Conservation (phyloP, 768 basidiomycete genomes). For the Lactarius sp. region DNA sequence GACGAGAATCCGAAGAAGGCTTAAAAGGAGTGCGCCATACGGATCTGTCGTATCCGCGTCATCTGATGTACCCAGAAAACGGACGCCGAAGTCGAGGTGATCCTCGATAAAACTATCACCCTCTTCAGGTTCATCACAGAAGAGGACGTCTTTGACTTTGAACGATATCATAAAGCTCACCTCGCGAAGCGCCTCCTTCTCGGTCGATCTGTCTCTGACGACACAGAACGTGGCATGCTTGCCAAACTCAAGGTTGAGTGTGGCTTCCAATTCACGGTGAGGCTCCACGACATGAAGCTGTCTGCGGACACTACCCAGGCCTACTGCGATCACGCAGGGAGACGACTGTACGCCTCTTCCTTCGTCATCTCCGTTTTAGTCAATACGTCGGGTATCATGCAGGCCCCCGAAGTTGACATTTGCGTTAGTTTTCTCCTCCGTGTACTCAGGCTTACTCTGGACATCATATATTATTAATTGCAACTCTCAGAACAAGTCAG, state of each 20-base stretch:
- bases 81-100: slow-evolving; percentile 81
- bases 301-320: slow-evolving; percentile 76
- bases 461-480: slow-evolving; percentile 8
- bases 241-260: slow-evolving; percentile 96
- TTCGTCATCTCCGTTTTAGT: not conserved
- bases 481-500: not conserved
- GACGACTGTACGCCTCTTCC: slow-evolving; percentile 47
- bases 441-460: slow-evolving; percentile 10
- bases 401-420: slow-evolving; percentile 77
- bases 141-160: slow-evolving; percentile 82
- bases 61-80: slow-evolving; percentile 63
- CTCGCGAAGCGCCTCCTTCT: slow-evolving; percentile 88
- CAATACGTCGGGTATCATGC: slow-evolving; percentile 14
- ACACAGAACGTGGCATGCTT: slow-evolving; percentile 96
- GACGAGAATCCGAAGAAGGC: slow-evolving; percentile 92
- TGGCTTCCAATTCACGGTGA: slow-evolving; percentile 95
- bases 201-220: slow-evolving; percentile 88
- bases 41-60: not conserved
- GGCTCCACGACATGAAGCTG: slow-evolving; percentile 89
- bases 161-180: slow-evolving; percentile 95
- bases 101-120: slow-evolving; percentile 93
- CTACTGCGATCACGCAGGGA: slow-evolving; percentile 59
- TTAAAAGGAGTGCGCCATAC: slow-evolving; percentile 76
- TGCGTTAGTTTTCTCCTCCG: slow-evolving; percentile 5
- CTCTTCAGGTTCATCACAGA: slow-evolving; percentile 92